These are phyloP conservation scores for Phlebiopsis gigantea DNA, from an alignment of 768 basidiomycete genomes.

Conservation along the genomic window DNA sequence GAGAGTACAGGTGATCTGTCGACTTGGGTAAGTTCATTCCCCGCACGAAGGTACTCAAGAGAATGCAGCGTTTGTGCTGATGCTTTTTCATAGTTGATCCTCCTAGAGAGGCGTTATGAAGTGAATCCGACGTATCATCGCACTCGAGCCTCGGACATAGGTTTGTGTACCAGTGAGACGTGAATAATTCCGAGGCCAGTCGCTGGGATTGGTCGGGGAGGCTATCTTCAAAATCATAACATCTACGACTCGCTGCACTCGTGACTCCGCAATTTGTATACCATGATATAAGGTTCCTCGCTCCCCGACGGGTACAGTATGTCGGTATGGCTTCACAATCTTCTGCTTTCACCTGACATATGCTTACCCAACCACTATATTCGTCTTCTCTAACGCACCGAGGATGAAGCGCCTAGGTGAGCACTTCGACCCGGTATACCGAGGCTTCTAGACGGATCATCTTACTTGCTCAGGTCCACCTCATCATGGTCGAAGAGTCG, in stretches of 20 bases:
- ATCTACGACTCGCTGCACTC: background rate
- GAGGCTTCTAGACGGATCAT: conserved; percentile 2
- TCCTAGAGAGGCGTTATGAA: too few relatives aligned
- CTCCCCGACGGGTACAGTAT: background rate
- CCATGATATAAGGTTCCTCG: background rate
- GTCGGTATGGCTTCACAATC: background rate
- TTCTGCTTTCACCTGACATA: background rate
- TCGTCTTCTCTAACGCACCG: background rate
- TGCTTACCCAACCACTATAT: background rate
- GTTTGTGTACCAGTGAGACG: too few relatives aligned
- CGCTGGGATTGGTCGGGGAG: too few relatives aligned
- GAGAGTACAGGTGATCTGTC: too few relatives aligned
- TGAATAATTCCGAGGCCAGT: too few relatives aligned
- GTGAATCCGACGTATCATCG: too few relatives aligned
- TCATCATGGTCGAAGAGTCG: background rate
- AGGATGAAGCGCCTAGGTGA: background rate
- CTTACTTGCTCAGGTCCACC: background rate
- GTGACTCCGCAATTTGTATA: background rate
- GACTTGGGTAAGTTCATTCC: too few relatives aligned
- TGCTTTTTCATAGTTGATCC: too few relatives aligned
- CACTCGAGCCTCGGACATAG: too few relatives aligned
- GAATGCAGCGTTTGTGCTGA: too few relatives aligned
- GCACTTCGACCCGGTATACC: background rate
- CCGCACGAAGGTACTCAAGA: too few relatives aligned
- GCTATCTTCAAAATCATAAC: background rate